Percentiles rank a stretch among this genome's conserved stretches.
Conservation (phyloP, 2,329 filamentous ascomycete genomes). For the Curvularia sp. region DNA sequence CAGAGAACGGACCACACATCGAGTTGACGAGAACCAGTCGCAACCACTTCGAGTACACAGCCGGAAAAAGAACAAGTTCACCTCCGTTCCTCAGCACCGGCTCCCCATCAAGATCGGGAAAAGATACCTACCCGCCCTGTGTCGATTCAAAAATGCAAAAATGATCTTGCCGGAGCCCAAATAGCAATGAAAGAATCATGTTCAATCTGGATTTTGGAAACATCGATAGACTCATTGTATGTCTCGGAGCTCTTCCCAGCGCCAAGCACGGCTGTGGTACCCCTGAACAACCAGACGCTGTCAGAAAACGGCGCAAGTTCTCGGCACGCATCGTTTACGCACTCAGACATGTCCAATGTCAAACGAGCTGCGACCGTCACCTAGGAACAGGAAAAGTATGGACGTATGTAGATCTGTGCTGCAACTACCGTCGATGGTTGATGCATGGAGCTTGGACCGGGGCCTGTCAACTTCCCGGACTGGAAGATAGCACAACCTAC, state of each 20-base stretch:
- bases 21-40: not conserved
- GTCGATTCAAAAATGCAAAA: not conserved
- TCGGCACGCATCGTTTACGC: not conserved
- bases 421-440: conserved; percentile 6
- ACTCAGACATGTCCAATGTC: not conserved
- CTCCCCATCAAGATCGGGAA: not conserved
- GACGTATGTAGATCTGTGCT: not conserved
- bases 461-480: conserved; percentile 4
- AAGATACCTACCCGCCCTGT: not conserved
- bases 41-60: not conserved
- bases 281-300: not conserved
- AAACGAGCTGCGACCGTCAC: not conserved
- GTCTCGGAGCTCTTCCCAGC: not conserved
- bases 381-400: not conserved
- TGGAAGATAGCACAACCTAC: not conserved
- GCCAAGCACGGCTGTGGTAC: not conserved
- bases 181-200: not conserved
- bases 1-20: not conserved
- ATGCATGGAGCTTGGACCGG: conserved; percentile 14
- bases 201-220: too few relatives aligned
- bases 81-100: not conserved
- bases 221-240: not conserved
- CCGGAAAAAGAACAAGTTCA: not conserved
- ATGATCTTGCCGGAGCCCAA: not conserved
- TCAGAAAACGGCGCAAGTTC: not conserved